Conservation (phyloP, 129 eudicot species). For the Daucus carota region DH1_v3.0 NC_030384.2:32439001-32439500, state of each 20-base stretch:
- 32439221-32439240: neutral
- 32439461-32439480: slow-evolving; percentile 92
- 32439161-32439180: neutral
- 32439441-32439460: slow-evolving; percentile 84
- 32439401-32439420: slow-evolving; percentile 64
- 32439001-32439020: slow-evolving; percentile 49
- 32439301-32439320: neutral
- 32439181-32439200: neutral
- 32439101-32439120: no score
- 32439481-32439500: slow-evolving; percentile 38
- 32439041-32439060: neutral
- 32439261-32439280: neutral
- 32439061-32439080: neutral
- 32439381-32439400: slow-evolving; percentile 93
- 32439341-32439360: neutral
- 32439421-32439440: slow-evolving; percentile 68
- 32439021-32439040: neutral
- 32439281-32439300: neutral
- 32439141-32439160: no score
- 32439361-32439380: slow-evolving; percentile 30
- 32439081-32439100: neutral
- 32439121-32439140: no score
- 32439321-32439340: neutral
- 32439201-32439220: neutral
- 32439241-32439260: no score